Percentiles rank a stretch among this genome's conserved stretches.
These are phyloP conservation scores for Sextonia rubra DNA, from an alignment of 164 flowering plant species.

Conservation along the genomic window DNA sequence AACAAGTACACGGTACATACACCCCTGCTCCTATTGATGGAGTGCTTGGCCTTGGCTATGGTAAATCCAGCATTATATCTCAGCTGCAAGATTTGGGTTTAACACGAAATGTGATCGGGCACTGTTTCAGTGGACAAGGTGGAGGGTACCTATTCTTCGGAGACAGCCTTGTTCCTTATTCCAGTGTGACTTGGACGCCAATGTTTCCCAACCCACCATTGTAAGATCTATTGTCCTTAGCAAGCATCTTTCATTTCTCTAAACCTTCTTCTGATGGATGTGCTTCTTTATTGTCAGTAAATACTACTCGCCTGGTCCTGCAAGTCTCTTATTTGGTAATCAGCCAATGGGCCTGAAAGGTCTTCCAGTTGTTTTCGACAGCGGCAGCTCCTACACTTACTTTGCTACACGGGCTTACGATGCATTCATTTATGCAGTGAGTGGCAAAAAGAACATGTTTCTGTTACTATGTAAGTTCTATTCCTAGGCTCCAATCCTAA, in stretches of 20 bases:
- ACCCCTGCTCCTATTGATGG: constrained; percentile 67
- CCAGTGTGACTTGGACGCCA: constrained; percentile 62
- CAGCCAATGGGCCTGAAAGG: constrained; percentile 41
- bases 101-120: constrained; percentile 68
- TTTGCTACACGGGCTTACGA: constrained; percentile 57
- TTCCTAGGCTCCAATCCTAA: background rate
- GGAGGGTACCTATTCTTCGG: constrained; percentile 89
- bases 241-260: background rate
- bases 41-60: constrained; percentile 83
- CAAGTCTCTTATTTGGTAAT: constrained; percentile 55
- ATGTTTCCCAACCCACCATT: constrained; percentile 51
- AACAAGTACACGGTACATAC: constrained; percentile 34
- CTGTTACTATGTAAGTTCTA: background rate
- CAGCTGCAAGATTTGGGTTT: constrained; percentile 66
- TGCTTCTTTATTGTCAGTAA: constrained; percentile 31
- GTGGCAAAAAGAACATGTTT: constrained; percentile 15
- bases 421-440: constrained; percentile 46
- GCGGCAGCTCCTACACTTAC: constrained; percentile 89
- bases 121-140: constrained; percentile 64
- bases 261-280: background rate
- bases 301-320: constrained; percentile 73
- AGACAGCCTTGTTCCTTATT: constrained; percentile 57
- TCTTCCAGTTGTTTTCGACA: constrained; percentile 65
- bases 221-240: constrained; percentile 2
- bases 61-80: constrained; percentile 59